Evolutionary conservation across 2,329 filamentous ascomycete species (phyloP).

Genomic region (Fusarium protoensiforme): DNA sequence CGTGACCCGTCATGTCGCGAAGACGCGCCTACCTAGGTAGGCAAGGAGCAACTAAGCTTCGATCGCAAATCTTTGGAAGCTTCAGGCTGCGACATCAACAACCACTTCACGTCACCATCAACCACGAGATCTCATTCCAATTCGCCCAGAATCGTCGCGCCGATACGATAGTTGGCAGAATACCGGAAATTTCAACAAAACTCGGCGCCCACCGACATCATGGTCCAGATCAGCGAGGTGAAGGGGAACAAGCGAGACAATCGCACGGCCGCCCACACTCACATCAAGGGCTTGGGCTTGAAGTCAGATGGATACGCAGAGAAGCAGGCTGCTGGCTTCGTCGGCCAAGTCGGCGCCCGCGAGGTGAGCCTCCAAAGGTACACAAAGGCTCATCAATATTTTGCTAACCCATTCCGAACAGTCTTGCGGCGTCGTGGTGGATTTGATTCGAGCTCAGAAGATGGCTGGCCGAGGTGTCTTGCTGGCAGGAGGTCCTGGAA

Average conservation of each 20-base stretch:
- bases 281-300: constrained; percentile 95
- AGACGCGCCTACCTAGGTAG: constrained; percentile 43
- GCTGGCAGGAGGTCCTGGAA: constrained; percentile 93
- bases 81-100: constrained; percentile 35
- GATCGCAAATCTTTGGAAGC: constrained; percentile 50
- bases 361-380: constrained; percentile 70
- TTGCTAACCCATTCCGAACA: constrained; percentile 51
- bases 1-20: constrained; percentile 43
- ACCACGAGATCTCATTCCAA: constrained; percentile 10
- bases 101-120: constrained; percentile 13
- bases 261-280: constrained; percentile 94
- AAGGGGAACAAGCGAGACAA: constrained; percentile 96
- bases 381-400: background rate
- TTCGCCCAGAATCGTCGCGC: constrained; percentile 8
- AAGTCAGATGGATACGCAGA: constrained; percentile 88
- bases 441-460: constrained; percentile 94
- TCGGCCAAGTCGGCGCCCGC: constrained; percentile 87
- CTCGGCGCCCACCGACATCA: constrained; percentile 56
- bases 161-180: background rate
- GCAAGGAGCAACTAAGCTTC: constrained; percentile 39
- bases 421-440: constrained; percentile 96
- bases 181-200: constrained; percentile 15
- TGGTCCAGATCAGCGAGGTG: constrained; percentile 94
- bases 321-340: constrained; percentile 82
- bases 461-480: constrained; percentile 96